A percentile compares a stretch with the other conserved stretches of the same genome.
Evolutionary conservation across 257 asterid genomes (phyloP).

Genomic region (Linaria vulgaris): DNA sequence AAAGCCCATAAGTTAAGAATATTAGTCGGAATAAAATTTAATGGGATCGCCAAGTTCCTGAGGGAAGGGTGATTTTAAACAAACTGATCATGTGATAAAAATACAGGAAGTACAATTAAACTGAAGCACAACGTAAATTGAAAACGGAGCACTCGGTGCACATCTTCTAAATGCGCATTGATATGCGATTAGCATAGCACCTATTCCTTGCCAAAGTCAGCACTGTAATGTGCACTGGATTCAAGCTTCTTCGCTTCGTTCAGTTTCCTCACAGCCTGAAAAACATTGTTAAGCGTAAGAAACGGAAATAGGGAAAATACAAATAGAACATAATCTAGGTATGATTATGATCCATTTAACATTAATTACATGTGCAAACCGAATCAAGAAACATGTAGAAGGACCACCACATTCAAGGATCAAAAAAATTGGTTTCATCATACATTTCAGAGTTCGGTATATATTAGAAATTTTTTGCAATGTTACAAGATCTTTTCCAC

Average conservation of each 20-base stretch:
- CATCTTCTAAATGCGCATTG: too few relatives aligned
- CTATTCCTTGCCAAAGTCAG: constrained; percentile 90
- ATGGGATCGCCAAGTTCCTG: too few relatives aligned
- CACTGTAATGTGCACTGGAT: constrained; percentile 75
- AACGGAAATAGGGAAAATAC: not conserved
- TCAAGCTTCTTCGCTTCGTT: constrained; percentile 96
- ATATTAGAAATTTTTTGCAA: not conserved
- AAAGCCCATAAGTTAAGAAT: too few relatives aligned
- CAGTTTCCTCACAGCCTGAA: constrained; percentile 85
- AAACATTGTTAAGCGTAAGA: not conserved
- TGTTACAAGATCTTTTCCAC: not conserved
- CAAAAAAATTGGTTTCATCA: not conserved
- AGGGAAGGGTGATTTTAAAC: too few relatives aligned
- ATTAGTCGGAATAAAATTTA: too few relatives aligned
- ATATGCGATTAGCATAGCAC: not conserved
- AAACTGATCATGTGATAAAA: too few relatives aligned
- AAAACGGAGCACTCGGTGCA: too few relatives aligned
- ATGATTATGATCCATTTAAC: not conserved
- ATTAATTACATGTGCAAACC: too few relatives aligned
- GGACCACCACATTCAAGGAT: too few relatives aligned
- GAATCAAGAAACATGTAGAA: too few relatives aligned
- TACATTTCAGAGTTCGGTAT: not conserved
- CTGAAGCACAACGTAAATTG: too few relatives aligned
- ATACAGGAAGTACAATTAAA: too few relatives aligned
- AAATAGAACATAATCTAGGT: not conserved